Base-by-base conservation (phyloP, 768 basidiomycete genomes). In the Naganishia friedmannii region DNA sequence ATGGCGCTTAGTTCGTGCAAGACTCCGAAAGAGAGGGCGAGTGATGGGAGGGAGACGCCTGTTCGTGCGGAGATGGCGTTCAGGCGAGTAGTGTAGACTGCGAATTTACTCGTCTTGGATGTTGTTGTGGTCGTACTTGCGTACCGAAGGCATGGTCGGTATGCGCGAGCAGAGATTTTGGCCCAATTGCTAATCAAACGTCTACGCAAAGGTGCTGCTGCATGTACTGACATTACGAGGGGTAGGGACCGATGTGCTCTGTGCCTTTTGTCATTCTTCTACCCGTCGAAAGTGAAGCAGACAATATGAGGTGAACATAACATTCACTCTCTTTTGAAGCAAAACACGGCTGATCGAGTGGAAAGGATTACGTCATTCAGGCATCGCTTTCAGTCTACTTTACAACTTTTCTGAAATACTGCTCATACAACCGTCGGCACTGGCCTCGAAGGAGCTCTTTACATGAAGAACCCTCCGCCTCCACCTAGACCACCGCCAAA, bases 1-100 rank as follows among this genome's bases (percentile, higher is more conserved):
- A 93, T 76, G 0, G 93, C 92, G 0, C 92, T 93, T 13, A 91
- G 73, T 77, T 96, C 93, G 77, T 96, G 93, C 2, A 96, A 83
- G 66, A 93, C 82, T 6, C 86, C 87, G 73, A 96, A 95, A 0
- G 92, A 91, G 51, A 90, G 73, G 10, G 86, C 73, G 72, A 96
- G 85, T 13, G 91, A 92, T 0, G 91, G 84, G 0, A 94, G 77
- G 17, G 91, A 90, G 1, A 90, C 84, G 21, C 89, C 87, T 21
- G 91, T 91, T 45, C 88, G 86, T 7, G 84, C 80, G 21, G 92
- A 88, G 13, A 93, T 76, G 1, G 84, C 81, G 21, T 84, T 81
- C 37, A 93, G 85, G 0, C 80, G 72, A 80, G 86, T 82, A 86
- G 89, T 66, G 66, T 76, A 76, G n/a, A 39, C 39, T 39, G 68